Evolutionary conservation across 805 yeast species (phyloP).

Genomic region (Tetrapisispora pingtungensis): DNA sequence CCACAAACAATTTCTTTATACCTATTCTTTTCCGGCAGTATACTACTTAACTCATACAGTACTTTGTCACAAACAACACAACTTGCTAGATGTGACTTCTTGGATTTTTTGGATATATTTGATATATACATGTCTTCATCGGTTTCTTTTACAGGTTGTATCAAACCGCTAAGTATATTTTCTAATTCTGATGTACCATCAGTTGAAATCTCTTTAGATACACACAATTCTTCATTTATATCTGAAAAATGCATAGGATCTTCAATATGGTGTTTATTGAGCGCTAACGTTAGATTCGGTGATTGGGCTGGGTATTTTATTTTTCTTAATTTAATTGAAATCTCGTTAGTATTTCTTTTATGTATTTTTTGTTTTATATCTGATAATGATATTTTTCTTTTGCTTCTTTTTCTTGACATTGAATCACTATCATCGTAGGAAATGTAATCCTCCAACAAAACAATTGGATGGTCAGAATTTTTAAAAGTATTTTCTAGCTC

Average conservation of each 20-base stretch:
- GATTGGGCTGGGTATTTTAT: not conserved
- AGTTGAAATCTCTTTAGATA: not conserved
- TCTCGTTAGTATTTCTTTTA: conserved; percentile 12
- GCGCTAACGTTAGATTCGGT: not conserved
- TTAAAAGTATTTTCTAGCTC: not conserved
- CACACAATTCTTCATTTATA: not conserved
- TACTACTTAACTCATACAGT: conserved; percentile 45
- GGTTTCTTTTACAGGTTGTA: conserved; percentile 7
- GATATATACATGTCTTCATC: conserved; percentile 18
- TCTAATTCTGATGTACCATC: not conserved
- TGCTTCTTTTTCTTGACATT: conserved; percentile 2
- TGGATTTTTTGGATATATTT: conserved; percentile 8
- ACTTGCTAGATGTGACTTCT: conserved; percentile 21
- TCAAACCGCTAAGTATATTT: conserved; percentile 12
- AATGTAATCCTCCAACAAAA: conserved; percentile 26
- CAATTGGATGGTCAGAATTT: conserved; percentile 15
- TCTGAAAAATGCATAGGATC: not conserved
- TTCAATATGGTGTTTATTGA: conserved; percentile 8
- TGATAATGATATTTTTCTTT: conserved; percentile 22
- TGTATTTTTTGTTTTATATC: conserved; percentile 20
- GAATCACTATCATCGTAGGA: conserved; percentile 7
- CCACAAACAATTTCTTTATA: conserved; percentile 53
- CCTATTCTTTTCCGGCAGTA: conserved; percentile 12
- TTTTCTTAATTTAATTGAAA: conserved; percentile 18
- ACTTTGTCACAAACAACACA: conserved; percentile 68